Percentiles rank a stretch among this genome's conserved stretches.
phyloP scores from a whole-genome alignment of 2,329 filamentous ascomycete species.

The Chaetomiaceae sp. region DNA sequence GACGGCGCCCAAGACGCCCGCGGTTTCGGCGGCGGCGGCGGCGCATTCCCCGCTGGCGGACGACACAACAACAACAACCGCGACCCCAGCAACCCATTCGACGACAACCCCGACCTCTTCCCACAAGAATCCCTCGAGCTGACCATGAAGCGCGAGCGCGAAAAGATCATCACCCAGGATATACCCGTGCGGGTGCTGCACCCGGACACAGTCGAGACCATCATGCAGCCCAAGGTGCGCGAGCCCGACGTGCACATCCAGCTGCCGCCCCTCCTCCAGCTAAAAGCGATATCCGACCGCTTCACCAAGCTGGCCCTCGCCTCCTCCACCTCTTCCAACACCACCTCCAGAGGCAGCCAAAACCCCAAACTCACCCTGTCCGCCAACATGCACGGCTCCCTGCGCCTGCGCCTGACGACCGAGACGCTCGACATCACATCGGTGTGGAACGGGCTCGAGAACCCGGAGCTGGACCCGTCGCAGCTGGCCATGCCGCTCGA shows the following conservation, averaged over 20 bases:
- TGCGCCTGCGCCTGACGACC: conserved; percentile 74
- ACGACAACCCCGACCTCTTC: conserved; percentile 35
- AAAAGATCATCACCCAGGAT: conserved; percentile 91
- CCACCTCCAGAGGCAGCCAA: conserved; percentile 24
- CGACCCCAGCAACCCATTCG: conserved; percentile 30
- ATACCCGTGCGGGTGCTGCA: conserved; percentile 90
- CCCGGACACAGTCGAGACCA: conserved; percentile 77
- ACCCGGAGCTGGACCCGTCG: conserved; percentile 78
- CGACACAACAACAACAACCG: conserved; percentile 35
- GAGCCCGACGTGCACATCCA: conserved; percentile 94
- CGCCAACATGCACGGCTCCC: conserved; percentile 89
- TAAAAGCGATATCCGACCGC: conserved; percentile 91
- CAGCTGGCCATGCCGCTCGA: conserved; percentile 68
- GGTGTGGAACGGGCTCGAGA: conserved; percentile 78
- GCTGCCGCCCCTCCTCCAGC: conserved; percentile 77
- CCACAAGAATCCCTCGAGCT: conserved; percentile 50
- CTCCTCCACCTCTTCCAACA: conserved; percentile 27
- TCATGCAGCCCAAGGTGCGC: conserved; percentile 85
- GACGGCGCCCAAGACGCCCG: conserved; percentile 35
- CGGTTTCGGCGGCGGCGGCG: conserved; percentile 31
- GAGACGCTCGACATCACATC: conserved; percentile 82
- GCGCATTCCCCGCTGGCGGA: conserved; percentile 32
- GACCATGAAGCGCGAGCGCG: conserved; percentile 64
- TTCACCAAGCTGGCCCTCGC: conserved; percentile 77
- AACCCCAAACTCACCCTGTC: conserved; percentile 74